phyloP scores from a whole-genome alignment of 2,329 filamentous ascomycete species.

The Xylaria sp. region DNA sequence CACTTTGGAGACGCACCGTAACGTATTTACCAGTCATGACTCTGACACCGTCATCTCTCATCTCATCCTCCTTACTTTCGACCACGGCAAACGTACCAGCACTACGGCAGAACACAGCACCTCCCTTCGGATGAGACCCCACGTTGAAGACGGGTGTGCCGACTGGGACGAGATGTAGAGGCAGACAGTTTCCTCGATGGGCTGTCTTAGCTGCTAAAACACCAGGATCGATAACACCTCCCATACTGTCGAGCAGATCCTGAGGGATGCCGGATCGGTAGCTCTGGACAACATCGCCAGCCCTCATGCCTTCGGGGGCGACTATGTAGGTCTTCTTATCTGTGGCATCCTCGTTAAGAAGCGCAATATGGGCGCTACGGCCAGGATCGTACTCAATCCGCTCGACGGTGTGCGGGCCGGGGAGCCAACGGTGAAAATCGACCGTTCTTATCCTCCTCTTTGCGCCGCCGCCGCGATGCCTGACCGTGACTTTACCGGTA shows the following conservation, averaged over 20 bases:
- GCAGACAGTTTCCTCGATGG: constrained; percentile 93
- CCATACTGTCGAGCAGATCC: constrained; percentile 90
- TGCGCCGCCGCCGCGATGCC: constrained; percentile 91
- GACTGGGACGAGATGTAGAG: constrained; percentile 93
- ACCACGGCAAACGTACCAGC: constrained; percentile 93
- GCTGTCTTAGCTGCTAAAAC: constrained; percentile 95
- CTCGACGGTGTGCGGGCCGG: constrained; percentile 89
- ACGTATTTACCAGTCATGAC: constrained; percentile 80
- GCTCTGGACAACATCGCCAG: constrained; percentile 91
- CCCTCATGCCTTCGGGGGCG: constrained; percentile 92
- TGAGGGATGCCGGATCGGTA: constrained; percentile 90
- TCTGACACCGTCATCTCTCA: constrained; percentile 67
- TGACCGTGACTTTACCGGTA: constrained; percentile 84
- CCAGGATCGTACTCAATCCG: constrained; percentile 97
- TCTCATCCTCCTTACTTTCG: constrained; percentile 86
- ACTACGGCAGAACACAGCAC: constrained; percentile 92
- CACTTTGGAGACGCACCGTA: constrained; percentile 87
- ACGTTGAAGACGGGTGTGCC: constrained; percentile 95
- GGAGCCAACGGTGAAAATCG: constrained; percentile 82
- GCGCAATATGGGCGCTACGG: constrained; percentile 90
- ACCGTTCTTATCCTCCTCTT: constrained; percentile 93
- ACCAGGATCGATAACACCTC: constrained; percentile 91
- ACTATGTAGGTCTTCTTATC: constrained; percentile 88
- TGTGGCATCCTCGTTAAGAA: constrained; percentile 80
- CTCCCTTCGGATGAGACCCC: constrained; percentile 76